Conservation (phyloP, 108 stramenopile genomes). For the Epithemia pelagica region DNA sequence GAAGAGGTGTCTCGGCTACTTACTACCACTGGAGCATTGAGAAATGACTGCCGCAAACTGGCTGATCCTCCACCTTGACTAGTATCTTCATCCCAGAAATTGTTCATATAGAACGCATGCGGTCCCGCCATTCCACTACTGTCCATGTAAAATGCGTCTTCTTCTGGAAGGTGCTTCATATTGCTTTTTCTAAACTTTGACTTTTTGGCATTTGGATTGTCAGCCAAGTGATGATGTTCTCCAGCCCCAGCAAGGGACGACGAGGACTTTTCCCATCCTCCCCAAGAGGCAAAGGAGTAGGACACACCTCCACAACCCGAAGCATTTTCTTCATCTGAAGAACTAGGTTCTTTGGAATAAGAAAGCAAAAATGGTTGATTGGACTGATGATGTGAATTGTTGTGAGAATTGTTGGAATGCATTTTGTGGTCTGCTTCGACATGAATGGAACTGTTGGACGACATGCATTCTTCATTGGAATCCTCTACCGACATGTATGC, state of each 20-base stretch:
- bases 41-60: not conserved
- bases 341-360: slow-evolving; percentile 19
- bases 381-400: not conserved
- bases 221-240: not conserved
- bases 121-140: not conserved
- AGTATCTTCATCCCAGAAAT: not conserved
- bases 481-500: slow-evolving; percentile 25
- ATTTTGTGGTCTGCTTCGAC: not conserved
- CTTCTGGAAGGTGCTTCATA: not conserved
- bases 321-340: slow-evolving; percentile 18
- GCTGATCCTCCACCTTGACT: not conserved
- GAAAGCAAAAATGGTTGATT: slow-evolving; percentile 10
- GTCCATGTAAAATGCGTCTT: not conserved
- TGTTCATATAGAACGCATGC: not conserved
- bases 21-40: not conserved
- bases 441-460: not conserved
- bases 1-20: not conserved
- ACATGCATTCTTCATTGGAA: not conserved
- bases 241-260: slow-evolving; percentile 10
- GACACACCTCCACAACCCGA: not conserved
- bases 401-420: not conserved
- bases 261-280: slow-evolving; percentile 3
- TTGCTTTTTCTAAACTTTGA: not conserved
- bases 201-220: not conserved
- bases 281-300: not conserved